These are phyloP conservation scores for Botrytis hyacinthi DNA, from an alignment of 2,329 filamentous ascomycete genomes.

Conservation along the genomic window DNA sequence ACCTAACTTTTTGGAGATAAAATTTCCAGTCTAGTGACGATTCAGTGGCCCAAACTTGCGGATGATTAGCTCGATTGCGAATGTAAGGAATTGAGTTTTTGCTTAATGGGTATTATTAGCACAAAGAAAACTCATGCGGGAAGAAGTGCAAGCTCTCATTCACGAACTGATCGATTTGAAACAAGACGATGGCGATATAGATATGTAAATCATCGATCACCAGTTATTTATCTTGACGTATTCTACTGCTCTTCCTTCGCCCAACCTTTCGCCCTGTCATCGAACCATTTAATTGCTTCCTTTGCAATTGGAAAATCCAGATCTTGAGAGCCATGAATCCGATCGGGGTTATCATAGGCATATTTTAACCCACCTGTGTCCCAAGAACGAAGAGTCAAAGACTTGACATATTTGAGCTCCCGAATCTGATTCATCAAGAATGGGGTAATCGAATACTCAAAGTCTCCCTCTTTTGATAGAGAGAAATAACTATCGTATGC, in stretches of 20 bases:
- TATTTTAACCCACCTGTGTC: neutral
- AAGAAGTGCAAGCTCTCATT: neutral
- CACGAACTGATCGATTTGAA: neutral
- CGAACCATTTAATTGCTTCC: neutral
- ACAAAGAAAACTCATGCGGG: neutral
- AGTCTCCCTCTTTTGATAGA: neutral
- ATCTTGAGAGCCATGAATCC: neutral
- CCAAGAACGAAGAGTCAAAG: neutral
- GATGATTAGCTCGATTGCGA: too few relatives aligned
- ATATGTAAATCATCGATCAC: neutral
- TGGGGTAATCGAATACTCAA: neutral
- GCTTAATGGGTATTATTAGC: neutral
- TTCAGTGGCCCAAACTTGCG: neutral
- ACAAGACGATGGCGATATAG: neutral
- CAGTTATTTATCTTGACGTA: neutral
- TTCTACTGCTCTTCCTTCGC: neutral
- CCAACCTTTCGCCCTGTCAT: neutral
- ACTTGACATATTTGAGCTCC: neutral
- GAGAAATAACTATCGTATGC: neutral
- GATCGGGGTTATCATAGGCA: neutral
- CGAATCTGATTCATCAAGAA: neutral
- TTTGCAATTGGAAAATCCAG: neutral
- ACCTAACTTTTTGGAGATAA: neutral
- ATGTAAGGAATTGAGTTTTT: neutral
- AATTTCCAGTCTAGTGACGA: neutral